Base-by-base conservation (phyloP, 345 rosid species). In the Stellera chamaejasme region DNA sequence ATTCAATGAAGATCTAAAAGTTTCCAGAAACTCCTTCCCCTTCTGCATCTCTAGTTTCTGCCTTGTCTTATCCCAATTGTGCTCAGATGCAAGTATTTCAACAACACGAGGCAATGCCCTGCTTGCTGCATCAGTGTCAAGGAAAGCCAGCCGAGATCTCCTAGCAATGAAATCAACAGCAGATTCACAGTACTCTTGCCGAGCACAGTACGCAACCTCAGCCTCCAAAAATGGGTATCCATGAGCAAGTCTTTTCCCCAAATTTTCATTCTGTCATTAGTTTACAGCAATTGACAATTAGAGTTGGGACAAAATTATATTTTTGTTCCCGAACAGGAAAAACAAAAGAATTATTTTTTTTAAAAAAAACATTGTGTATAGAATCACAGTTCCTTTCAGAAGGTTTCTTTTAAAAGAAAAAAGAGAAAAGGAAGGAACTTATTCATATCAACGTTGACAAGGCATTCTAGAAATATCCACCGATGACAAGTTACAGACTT, bases 241-340 rank as follows among this genome's bases (percentile, higher is more conserved):
- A 43, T 86, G 98, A 10, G 98, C 98, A 43, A 92, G 79, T 68
- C 90, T 70, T 76, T 88, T 92, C 57, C 99, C 99, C 56, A 92
- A 58, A 72, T 75, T 76, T 72, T 93, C 99, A 67, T 88, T 76
- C 99, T 92, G 53, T 41, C 39, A 32, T 32, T 32, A 32, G 9
- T 32, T 32, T 32, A 32, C 39, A 32, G 39, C 39, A 32, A 4
- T 32, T 32, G 39, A 32, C 9, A 1, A 5, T 32, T 32, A 32
- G 39, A 5, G 39, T 8, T 32, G 39, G 3, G 7, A 5, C 39
- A 32, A 63, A 13, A 46, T 51, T 19, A 27, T 11, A 49, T 51
- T 45, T 48, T n/a, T 16, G 48, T 55, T 57, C 27, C 65, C 13
- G 8, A 46, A 41, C 48, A 43, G 57, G 41, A 45, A 57, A 10